These are phyloP conservation scores for Aurinia saxatilis DNA, from an alignment of 345 rosid species.

Conservation along the genomic window DNA sequence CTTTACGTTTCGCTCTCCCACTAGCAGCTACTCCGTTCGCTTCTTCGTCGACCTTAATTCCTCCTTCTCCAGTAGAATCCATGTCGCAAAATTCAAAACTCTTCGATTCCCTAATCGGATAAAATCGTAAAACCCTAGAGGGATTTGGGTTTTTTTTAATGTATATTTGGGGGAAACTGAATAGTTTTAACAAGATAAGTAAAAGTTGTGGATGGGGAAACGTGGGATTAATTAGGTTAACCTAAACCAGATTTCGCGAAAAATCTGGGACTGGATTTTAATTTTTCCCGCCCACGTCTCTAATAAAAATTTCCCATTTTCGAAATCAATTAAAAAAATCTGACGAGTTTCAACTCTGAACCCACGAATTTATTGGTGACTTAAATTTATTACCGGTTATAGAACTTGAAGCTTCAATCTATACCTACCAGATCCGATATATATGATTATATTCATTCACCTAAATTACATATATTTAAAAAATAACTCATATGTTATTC, in stretches of 20 bases:
- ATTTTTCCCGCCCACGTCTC: constrained; percentile 8
- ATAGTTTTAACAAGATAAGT: background rate
- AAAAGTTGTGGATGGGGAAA: background rate
- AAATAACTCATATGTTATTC: too few species aligned
- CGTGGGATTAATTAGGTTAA: background rate
- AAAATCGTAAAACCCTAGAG: constrained; percentile 7
- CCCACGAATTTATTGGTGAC: too few species aligned
- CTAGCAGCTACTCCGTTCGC: background rate
- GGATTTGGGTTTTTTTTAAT: background rate
- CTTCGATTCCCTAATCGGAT: background rate
- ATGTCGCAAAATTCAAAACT: background rate
- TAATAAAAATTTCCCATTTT: too few species aligned
- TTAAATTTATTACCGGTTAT: too few species aligned
- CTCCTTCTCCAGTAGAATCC: background rate
- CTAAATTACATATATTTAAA: too few species aligned
- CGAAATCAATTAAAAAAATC: too few species aligned
- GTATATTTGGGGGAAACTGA: background rate
- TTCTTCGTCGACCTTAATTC: background rate
- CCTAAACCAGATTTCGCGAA: too few species aligned
- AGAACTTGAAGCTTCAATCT: too few species aligned
- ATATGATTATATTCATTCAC: too few species aligned
- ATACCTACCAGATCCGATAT: too few species aligned
- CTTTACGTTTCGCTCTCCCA: background rate
- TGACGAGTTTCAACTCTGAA: too few species aligned
- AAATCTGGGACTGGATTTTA: background rate